These are phyloP conservation scores for Colletotrichum noveboracense DNA, from an alignment of 2,329 filamentous ascomycete genomes.

Conservation along the genomic window DNA sequence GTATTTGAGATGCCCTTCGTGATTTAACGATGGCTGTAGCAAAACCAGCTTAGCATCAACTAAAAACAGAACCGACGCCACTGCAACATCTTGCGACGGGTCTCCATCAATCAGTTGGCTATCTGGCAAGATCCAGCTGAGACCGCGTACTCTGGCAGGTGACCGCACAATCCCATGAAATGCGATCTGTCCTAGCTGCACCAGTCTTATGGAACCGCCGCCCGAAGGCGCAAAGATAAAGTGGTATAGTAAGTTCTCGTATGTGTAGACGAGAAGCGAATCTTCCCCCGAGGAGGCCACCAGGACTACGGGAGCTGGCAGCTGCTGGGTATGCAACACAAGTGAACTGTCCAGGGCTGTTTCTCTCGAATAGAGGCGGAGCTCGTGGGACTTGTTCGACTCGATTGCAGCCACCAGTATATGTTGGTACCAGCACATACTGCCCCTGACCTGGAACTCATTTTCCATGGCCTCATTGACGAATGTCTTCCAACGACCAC, in stretches of 20 bases:
- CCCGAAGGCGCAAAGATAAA: slow-evolving; percentile 81
- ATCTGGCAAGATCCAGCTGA: slow-evolving; percentile 96
- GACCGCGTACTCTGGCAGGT: slow-evolving; percentile 86
- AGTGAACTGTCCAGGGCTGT: slow-evolving; percentile 75
- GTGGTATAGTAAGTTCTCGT: slow-evolving; percentile 94
- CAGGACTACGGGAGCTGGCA: slow-evolving; percentile 87
- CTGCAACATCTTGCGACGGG: slow-evolving; percentile 91
- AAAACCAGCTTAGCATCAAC: slow-evolving; percentile 96
- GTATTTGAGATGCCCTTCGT: slow-evolving; percentile 87
- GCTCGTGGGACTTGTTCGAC: slow-evolving; percentile 77
- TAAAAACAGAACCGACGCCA: slow-evolving; percentile 93
- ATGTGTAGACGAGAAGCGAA: slow-evolving; percentile 94
- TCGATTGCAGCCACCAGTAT: slow-evolving; percentile 95
- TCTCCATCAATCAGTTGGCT: slow-evolving; percentile 88
- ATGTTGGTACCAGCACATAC: slow-evolving; percentile 99
- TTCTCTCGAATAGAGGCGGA: slow-evolving; percentile 94
- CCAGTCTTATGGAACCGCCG: slow-evolving; percentile 74
- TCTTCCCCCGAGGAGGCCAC: slow-evolving; percentile 91
- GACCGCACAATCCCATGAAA: slow-evolving; percentile 96
- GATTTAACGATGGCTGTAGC: slow-evolving; percentile 84
- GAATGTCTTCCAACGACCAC: slow-evolving; percentile 95
- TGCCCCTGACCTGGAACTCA: slow-evolving; percentile 89
- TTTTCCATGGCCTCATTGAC: slow-evolving; percentile 81
- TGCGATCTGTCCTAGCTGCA: slow-evolving; percentile 97
- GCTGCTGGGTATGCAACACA: slow-evolving; percentile 75